Conservation (phyloP, 441 rosid genomes). For the Populus hybrid region DNA sequence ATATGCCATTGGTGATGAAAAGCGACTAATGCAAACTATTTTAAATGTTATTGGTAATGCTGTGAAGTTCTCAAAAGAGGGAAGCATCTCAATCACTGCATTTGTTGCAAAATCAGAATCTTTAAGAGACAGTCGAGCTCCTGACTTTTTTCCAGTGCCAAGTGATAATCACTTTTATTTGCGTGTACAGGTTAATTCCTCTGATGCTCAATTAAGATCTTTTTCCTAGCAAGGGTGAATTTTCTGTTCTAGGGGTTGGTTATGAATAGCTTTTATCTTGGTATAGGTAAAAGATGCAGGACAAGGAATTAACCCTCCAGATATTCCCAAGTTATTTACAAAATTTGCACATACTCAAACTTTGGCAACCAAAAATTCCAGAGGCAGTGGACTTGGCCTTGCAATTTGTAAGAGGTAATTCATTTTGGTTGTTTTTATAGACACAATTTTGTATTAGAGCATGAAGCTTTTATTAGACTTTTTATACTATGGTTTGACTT, state of each 20-base stretch:
- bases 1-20: conserved; percentile 86
- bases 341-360: conserved; percentile 87
- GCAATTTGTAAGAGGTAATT: conserved; percentile 95
- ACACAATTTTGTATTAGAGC: neutral
- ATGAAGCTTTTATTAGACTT: neutral
- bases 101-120: conserved; percentile 70
- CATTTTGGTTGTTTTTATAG: neutral
- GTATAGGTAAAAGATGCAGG: conserved; percentile 90
- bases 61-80: conserved; percentile 92
- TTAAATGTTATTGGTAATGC: conserved; percentile 92
- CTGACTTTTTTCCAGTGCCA: conserved; percentile 56
- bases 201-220: conserved; percentile 12
- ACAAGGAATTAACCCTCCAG: conserved; percentile 78
- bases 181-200: conserved; percentile 77
- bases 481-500: neutral
- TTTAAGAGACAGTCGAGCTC: conserved; percentile 55
- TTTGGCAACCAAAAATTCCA: conserved; percentile 55
- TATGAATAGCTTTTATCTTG: conserved; percentile 14
- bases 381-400: conserved; percentile 97
- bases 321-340: conserved; percentile 78
- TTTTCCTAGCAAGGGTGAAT: neutral
- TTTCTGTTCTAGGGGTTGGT: conserved; percentile 14
- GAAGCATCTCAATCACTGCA: conserved; percentile 64
- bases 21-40: conserved; percentile 80
- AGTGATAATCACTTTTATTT: conserved; percentile 77